phyloP scores from a whole-genome alignment of 2,329 filamentous ascomycete species.

The Akanthomyces lecanii region DNA sequence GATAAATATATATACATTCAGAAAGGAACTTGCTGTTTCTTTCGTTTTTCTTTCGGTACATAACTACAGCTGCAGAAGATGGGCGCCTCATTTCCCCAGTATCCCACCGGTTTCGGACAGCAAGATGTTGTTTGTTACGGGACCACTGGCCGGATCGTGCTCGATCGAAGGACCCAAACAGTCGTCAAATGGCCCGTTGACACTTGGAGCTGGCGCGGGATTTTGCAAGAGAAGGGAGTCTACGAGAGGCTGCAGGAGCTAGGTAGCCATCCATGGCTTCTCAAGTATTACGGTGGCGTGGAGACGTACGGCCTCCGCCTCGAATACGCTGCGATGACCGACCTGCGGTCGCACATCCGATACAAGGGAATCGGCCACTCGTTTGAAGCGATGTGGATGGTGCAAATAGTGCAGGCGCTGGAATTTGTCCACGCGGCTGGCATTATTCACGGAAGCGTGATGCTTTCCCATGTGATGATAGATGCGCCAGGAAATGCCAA shows the following conservation, averaged over 20 bases:
- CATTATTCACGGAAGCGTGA: neutral
- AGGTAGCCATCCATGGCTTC: neutral
- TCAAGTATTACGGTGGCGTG: neutral
- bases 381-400: neutral
- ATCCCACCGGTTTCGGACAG: neutral
- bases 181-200: neutral
- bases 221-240: neutral
- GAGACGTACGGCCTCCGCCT: neutral
- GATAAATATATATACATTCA: neutral
- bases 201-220: neutral
- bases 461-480: neutral
- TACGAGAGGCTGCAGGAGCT: neutral
- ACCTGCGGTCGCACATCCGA: slow-evolving; percentile 1
- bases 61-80: neutral
- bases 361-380: neutral
- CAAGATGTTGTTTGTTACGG: neutral
- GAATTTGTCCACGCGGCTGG: neutral
- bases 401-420: neutral
- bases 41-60: neutral
- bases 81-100: neutral
- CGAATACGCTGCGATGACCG: neutral
- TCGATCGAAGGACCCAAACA: neutral
- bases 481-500: neutral
- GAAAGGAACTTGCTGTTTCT: neutral
- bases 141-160: neutral